Evolutionary conservation across 306 rosid species (phyloP), one percentile per base, ranked within the genome.

Genomic region (Malus fusca): DNA sequence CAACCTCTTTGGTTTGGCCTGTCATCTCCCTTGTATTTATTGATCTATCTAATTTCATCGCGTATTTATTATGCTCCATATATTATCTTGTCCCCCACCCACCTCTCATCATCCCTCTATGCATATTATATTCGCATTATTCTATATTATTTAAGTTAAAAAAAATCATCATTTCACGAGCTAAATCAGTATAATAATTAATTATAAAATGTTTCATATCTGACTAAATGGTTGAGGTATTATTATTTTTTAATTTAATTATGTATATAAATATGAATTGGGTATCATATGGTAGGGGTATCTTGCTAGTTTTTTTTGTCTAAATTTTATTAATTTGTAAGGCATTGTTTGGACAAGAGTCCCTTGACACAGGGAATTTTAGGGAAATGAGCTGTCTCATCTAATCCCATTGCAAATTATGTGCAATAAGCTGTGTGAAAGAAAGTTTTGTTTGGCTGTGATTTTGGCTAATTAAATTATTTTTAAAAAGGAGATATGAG

Each of bases 1-100:
- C 76, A 84, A 82, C 61, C 77, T 75, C 59, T 40, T 58, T 31
- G 14, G 46, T 78, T 68, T 83, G 77, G 78, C 81, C 80, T 80
- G 88, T 37, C 77, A 79, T 69, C 59, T 64, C 25, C 58, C 71
- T 89, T 86, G 79, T 86, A 88, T 88, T 84, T 83, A 86, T 85
- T 83, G 55, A 81, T 85, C 79, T 65, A 72, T 74, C 90, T 85
- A 88, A 84, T 82, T 72, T 85, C 78, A 82, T 87, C 80, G 75
- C 87, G 80, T 79, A 83, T 88, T 85, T 80, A 92, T 78, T 88
- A 79, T 73, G 48, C 73, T 66, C 72, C 67, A 76, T 68, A 30
- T 78, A 68, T 52, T 71, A 53, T 35, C 72, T 71, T 74, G 83
- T 80, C 87, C 84, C 76, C 73, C 79, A 71, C 81, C 81, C 73